Percentiles rank a stretch among this genome's conserved stretches.
Evolutionary conservation across 73 alveolate species (phyloP).

Genomic region (Uronychia setigera): DNA sequence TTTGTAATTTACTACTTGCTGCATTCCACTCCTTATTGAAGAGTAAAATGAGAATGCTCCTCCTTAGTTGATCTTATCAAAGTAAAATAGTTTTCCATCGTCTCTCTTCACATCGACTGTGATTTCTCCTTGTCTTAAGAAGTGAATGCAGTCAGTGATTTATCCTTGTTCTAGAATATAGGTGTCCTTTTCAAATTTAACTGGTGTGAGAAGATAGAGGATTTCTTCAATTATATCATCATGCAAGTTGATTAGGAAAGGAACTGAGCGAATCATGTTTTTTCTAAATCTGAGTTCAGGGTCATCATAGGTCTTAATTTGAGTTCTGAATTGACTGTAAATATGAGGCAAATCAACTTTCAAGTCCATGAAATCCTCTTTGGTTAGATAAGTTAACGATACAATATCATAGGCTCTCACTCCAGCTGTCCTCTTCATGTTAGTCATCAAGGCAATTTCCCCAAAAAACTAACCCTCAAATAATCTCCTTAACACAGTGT

Average conservation of each 20-base stretch:
- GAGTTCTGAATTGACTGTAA: conserved; percentile 8
- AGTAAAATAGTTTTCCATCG: neutral
- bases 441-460: conserved; percentile 48
- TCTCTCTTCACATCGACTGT: conserved; percentile 32
- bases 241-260: conserved; percentile 9
- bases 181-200: conserved; percentile 35
- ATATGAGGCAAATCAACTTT: conserved; percentile 38
- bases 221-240: conserved; percentile 32
- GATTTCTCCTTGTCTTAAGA: conserved; percentile 38
- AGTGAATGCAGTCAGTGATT: conserved; percentile 7
- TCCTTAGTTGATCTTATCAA: conserved; percentile 47
- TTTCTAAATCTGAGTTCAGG: conserved; percentile 35
- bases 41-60: conserved; percentile 42
- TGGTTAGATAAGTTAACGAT: conserved; percentile 22
- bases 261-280: conserved; percentile 37
- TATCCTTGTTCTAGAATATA: conserved; percentile 40
- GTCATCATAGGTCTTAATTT: conserved; percentile 28
- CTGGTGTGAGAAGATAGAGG: conserved; percentile 29
- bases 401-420: conserved; percentile 23
- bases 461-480: conserved; percentile 43
- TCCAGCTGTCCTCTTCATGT: conserved; percentile 46
- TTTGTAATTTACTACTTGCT: conserved; percentile 41
- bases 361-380: neutral
- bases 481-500: neutral
- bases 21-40: conserved; percentile 23